Evolutionary conservation across 192 early-diverging fungal genomes (phyloP), one percentile per base, ranked within the genome.

Genomic region (Entrophospora sp.): DNA sequence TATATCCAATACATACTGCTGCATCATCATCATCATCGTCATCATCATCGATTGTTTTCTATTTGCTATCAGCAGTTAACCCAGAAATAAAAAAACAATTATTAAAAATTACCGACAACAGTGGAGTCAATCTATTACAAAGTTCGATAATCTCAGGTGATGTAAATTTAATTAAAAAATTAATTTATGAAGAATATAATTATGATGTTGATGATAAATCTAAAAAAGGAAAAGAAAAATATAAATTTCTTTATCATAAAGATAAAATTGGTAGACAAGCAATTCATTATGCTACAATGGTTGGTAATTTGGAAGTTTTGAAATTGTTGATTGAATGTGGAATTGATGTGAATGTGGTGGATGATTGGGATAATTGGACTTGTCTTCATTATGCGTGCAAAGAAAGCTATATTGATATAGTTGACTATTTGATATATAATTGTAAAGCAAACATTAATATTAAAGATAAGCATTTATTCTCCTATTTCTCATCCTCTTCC

Each of bases 331-430:
- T 24, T 20, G 44, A 55, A 24, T 52, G 28, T 30, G 3, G 32
- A 18, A n/a, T 69, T 1, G 4, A 66, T 27, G 64, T 66, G 64
- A 40, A 77, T 66, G 27, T 22, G 13, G 44, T 56, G 12, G 75
- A 77, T 42, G 48, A 40, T 14, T 77, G 72, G 75, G 75, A 77
- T 56, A 24, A 55, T 24, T 77, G 75, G 75, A 71, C 75, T 25
- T 72, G 71, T 13, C 32, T 77, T 4, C 70, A 73, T 64, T 69
- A 73, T 30, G 71, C 75, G 3, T 64, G 71, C 8, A 68, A 49
- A 56, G 46, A 77, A 48, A 67, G 69, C 1, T 57, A 73, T 25
- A 9, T 64, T 1, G 52, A 59, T 4, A 37, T 49, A 10, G 64
- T 67, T 14, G 32, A 24, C 3, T 76, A 36, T 25, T 34, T 76